phyloP scores from a whole-genome alignment of 169 alveolate species.

The Plasmodium berghei region DNA sequence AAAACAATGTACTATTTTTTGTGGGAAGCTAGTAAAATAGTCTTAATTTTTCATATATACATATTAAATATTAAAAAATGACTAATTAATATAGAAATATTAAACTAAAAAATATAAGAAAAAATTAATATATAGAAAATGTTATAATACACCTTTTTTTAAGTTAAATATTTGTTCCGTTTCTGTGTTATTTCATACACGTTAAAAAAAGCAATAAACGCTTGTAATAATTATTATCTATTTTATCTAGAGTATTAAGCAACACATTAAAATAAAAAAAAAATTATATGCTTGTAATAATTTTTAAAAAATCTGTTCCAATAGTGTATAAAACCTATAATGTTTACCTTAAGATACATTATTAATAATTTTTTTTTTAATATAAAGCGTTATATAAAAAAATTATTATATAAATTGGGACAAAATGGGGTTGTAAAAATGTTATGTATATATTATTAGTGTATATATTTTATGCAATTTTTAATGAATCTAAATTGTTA shows the following conservation, averaged over 20 bases:
- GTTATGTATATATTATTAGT: conserved; percentile 11
- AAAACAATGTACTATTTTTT: too few relatives aligned
- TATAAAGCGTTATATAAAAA: not conserved
- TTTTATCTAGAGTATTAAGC: not conserved
- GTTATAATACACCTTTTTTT: too few relatives aligned
- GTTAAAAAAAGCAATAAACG: not conserved
- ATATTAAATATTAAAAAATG: too few relatives aligned
- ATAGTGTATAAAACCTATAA: conserved; percentile 25
- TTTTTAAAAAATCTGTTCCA: conserved; percentile 7
- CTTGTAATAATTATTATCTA: not conserved
- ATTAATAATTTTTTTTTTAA: conserved; percentile 7
- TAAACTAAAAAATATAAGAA: too few relatives aligned
- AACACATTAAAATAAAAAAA: conserved; percentile 3
- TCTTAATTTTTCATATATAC: too few relatives aligned
- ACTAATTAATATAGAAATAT: too few relatives aligned
- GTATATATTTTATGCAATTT: not conserved
- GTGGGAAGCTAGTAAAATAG: too few relatives aligned
- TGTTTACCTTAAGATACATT: conserved; percentile 24
- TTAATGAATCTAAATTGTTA: not conserved
- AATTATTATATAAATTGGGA: not conserved
- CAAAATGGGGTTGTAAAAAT: conserved; percentile 26
- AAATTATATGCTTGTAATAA: conserved; percentile 12
- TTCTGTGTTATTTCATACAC: too few relatives aligned
- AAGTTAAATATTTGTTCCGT: too few relatives aligned
- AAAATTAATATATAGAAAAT: too few relatives aligned